Base-by-base conservation (phyloP, 305 asterid genomes). In the Rubia tinctorum region DNA sequence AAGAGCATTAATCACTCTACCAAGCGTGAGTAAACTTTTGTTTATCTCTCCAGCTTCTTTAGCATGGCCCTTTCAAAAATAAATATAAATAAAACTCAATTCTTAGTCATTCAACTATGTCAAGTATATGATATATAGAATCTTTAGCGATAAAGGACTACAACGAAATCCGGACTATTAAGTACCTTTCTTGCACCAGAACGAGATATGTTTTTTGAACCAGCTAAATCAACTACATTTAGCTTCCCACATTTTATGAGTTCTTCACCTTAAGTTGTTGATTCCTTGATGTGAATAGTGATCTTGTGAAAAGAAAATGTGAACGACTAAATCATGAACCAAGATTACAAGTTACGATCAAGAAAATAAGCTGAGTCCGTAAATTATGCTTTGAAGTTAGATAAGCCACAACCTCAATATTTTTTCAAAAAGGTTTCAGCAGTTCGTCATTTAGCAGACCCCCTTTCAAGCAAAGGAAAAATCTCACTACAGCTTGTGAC, bases 171-270 rank as follows among this genome's bases (percentile, higher is more conserved):
- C 60, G 14, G 30, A 30, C 17, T 40, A 30, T 40, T 23, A 43
- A 68, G 60, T 86, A 92, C 99, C 99, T 95, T 98, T 78, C 98
- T 84, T 17, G 98, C 99, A 74, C 99, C 99, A 78, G 99, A 92
- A 60, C 98, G 93, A 23, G 98, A 95, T 65, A 92, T 90, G 79
- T 95, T 95, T 80, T 95, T 98, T 7, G 98, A 95, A 79, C 99
- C 99, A 78, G 97, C 98, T 82, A 95, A 86, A 79, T 95, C 98
- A 56, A 95, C 99, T 83, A 92, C 83, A 81, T 95, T 95, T 78
- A 95, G 85, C 86, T 92, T 95, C 78, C 99, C 99, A 71, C 98
- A 89, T 80, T 95, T 95, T 68, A 95, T 95, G 22, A 95, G 90
- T 76, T 95, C 99, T 89, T 95, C 99, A 2, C 98, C 99, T 85